These are phyloP conservation scores for Fusarium anguioides DNA, from an alignment of 2,329 filamentous ascomycete species.

Conservation along the genomic window DNA sequence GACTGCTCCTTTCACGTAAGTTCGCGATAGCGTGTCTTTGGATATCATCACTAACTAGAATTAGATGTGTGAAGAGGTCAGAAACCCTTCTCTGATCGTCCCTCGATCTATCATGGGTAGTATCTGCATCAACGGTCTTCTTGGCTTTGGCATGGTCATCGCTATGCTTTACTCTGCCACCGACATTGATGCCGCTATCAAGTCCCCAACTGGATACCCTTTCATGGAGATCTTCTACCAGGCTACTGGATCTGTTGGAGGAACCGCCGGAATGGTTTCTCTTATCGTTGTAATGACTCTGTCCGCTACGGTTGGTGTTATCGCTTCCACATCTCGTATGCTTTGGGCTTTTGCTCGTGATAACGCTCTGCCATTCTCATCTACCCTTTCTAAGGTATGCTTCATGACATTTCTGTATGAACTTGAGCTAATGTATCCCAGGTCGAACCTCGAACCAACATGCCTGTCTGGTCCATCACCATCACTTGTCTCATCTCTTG, in stretches of 20 bases:
- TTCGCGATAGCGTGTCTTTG: fast-evolving
- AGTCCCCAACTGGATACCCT: constrained; percentile 37
- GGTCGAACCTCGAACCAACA: constrained; percentile 37
- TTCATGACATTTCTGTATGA: fast-evolving
- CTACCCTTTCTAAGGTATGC: constrained; percentile 28
- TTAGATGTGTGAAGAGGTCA: constrained; percentile 43
- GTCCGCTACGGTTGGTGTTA: constrained; percentile 39
- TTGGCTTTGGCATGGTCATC: constrained; percentile 41
- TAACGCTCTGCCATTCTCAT: constrained; percentile 36
- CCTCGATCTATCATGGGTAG: constrained; percentile 41
- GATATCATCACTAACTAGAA: background rate
- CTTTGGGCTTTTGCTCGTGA: constrained; percentile 41
- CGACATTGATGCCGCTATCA: constrained; percentile 37
- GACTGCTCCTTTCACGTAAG: constrained; percentile 43
- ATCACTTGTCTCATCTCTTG: constrained; percentile 35
- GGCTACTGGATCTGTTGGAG: constrained; percentile 34
- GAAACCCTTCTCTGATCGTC: constrained; percentile 37
- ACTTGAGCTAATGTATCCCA: background rate
- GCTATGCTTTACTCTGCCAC: constrained; percentile 42
- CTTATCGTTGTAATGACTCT: constrained; percentile 40
- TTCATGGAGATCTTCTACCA: constrained; percentile 43
- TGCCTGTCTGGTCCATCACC: constrained; percentile 40
- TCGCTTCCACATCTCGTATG: constrained; percentile 42
- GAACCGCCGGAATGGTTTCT: constrained; percentile 35
- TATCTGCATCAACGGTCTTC: constrained; percentile 31